Base-by-base conservation (phyloP, 1,284 basidiomycete species). In the Caloboletus inedulis region DNA sequence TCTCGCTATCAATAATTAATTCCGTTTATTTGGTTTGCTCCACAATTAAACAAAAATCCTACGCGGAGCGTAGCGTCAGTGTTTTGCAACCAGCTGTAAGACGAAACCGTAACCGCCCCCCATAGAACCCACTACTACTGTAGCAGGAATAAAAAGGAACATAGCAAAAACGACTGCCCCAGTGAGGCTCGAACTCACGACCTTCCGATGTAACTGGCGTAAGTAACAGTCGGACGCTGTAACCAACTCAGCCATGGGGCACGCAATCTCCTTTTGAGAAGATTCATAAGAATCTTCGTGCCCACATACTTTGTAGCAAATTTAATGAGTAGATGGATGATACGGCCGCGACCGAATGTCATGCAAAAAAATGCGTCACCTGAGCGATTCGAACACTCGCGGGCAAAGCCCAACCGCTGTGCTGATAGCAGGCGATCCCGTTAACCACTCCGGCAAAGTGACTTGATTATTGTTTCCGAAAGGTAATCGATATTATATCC, bases 391-490 rank as follows among this genome's bases (percentile, higher is more conserved):
- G 85, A 87, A 87, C 85, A 85, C 85, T 79, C 84, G 85, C 85
- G 85, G 77, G 76, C 84, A 87, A 84, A 87, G 85, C 76, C 77
- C 85, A 87, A 85, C 84, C 84, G 84, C 84, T 87, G 31, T 55
- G 62, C 71, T 71, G 62, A 62, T 44, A 44, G 85, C 86, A 89
- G 86, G 87, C 86, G 85, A 89, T 87, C 86, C 85, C 86, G 86
- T 88, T 88, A 88, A 89, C 86, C 85, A 88, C 87, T 89, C 86
- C 85, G 85, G 85, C 86, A 89, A 89, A 87, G 86, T 86, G 85
- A 87, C 85, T 29, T 29, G 9, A 87, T 55, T 29, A 16, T 7
- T 1, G 7, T 5, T 21, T 21, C 0, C 0, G 1, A 14, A 37
- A 1, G 2, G 27, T 29, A 29, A 29, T 29, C n/a, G 7, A 19